Conservation (phyloP, 2,329 filamentous ascomycete species). For the Penicillium sp. region DNA sequence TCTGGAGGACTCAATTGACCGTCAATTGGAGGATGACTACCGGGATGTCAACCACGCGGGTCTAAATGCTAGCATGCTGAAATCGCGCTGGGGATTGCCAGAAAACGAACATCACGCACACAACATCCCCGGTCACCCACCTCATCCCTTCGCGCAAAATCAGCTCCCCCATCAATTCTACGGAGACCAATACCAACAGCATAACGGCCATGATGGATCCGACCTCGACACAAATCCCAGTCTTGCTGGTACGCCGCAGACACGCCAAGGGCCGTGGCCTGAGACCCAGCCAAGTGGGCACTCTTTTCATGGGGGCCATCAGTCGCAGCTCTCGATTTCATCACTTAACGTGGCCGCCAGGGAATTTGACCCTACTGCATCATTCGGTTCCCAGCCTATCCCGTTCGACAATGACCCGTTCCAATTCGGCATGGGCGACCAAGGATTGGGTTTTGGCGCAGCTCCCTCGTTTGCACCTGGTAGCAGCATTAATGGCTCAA, state of each 20-base stretch:
- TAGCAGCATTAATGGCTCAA: slow-evolving; percentile 16
- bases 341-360: slow-evolving; percentile 86
- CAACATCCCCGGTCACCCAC: slow-evolving; percentile 20
- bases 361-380: slow-evolving; percentile 68
- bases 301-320: slow-evolving; percentile 52
- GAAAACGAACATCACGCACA: slow-evolving; percentile 31
- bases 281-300: slow-evolving; percentile 33
- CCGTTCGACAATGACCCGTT: slow-evolving; percentile 47
- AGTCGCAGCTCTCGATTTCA: slow-evolving; percentile 67
- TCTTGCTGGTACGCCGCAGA: slow-evolving; percentile 63
- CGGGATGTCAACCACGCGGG: slow-evolving; percentile 40
- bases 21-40: slow-evolving; percentile 75
- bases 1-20: slow-evolving; percentile 73
- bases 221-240: slow-evolving; percentile 74
- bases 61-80: slow-evolving; percentile 31
- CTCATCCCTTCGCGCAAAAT: slow-evolving; percentile 27
- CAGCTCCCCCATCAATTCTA: slow-evolving; percentile 38
- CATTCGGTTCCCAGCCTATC: slow-evolving; percentile 49
- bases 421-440: slow-evolving; percentile 36
- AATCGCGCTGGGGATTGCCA: slow-evolving; percentile 41
- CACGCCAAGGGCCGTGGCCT: slow-evolving; percentile 36
- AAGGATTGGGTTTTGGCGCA: slow-evolving; percentile 47
- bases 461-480: slow-evolving; percentile 69
- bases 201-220: slow-evolving; percentile 53
- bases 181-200: slow-evolving; percentile 32